Base-by-base conservation (phyloP, 2,329 filamentous ascomycete species). In the Coleophoma eucalyptorum region DNA sequence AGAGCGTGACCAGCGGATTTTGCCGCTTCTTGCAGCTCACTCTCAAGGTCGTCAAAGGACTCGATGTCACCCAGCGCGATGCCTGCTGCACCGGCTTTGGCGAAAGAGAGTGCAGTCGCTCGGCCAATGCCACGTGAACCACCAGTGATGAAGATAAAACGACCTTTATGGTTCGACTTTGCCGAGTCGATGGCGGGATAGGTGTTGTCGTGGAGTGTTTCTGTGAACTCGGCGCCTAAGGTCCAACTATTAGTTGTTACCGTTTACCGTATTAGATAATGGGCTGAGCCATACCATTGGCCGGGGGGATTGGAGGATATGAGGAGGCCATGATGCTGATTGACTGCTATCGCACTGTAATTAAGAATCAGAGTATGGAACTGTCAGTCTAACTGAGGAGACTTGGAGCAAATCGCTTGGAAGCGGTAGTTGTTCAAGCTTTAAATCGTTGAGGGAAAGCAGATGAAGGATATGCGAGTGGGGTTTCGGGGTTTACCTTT, bases 11-110 rank as follows among this genome's bases (percentile, higher is more conserved):
- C 67, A 0, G 65, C 65, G 1, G 50, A 50, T 3, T 51, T 54
- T 3, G 66, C 67, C 3, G 67, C 68, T n/a, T 62, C 56, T 11
- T 62, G 63, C 8, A 78, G 61, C 1, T 68, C 67, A 6, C 47
- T 32, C 5, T 60, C 62, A 15, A 51, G 20, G 41, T 26, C 46
- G 0, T 76, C 62, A 0, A 64, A 61, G 4, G 65, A 58, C 4
- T 72, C 76, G 19, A 80, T 74, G 0, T 78, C 79, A 5, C 66
- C 72, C 18, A 84, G 66, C 15, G 73, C 74, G 50, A 85, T 77
- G 26, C 63, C 60, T 0, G 72, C 68, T 35, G 72, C 75, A 7
- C 75, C 75, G 3, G 80, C 79, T 56, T 65, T 66, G 16, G 79
- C 80, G 57, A 74, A 83, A 12, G 76, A 72, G 11, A 78, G 55